phyloP scores from a whole-genome alignment of 495 filamentous ascomycete species.

The Daldinia grandis region DNA sequence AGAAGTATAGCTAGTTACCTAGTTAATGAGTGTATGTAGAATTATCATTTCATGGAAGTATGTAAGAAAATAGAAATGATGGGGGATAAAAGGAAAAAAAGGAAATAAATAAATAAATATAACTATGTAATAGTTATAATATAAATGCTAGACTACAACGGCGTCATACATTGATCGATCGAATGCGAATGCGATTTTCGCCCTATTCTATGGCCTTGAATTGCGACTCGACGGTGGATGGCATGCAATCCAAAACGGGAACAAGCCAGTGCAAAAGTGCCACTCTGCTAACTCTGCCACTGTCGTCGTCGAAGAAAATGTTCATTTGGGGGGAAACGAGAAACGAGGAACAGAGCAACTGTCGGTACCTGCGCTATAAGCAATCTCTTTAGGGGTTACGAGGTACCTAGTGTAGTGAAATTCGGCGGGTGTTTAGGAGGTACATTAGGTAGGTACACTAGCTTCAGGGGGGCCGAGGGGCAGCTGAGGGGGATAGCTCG shows the following conservation, averaged over 20 bases:
- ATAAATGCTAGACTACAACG: neutral
- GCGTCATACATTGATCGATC: constrained; percentile 7
- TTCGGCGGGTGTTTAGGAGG: constrained; percentile 2
- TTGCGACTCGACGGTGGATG: constrained; percentile 9
- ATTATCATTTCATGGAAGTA: neutral
- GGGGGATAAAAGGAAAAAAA: neutral
- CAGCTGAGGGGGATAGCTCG: neutral
- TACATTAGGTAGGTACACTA: too few relatives aligned
- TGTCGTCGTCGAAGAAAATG: constrained; percentile 13
- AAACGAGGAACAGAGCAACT: neutral
- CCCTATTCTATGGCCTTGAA: neutral
- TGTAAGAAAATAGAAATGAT: neutral
- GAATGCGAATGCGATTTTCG: constrained; percentile 15
- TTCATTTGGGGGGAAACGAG: neutral
- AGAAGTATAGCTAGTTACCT: neutral
- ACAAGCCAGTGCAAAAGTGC: neutral
- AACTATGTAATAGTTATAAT: too few relatives aligned
- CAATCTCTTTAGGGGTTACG: constrained; percentile 11
- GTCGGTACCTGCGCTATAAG: constrained; percentile 1
- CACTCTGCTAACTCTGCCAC: neutral
- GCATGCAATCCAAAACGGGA: constrained; percentile 17
- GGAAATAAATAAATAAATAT: neutral
- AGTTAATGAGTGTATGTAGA: too few relatives aligned
- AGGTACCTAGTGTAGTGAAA: constrained; percentile 4
- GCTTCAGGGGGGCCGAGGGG: constrained; percentile 7